Percentiles rank a stretch among this genome's conserved stretches.
These are phyloP conservation scores for Syzygium oleosum DNA, from an alignment of 345 rosid genomes.

Conservation along the genomic window DNA sequence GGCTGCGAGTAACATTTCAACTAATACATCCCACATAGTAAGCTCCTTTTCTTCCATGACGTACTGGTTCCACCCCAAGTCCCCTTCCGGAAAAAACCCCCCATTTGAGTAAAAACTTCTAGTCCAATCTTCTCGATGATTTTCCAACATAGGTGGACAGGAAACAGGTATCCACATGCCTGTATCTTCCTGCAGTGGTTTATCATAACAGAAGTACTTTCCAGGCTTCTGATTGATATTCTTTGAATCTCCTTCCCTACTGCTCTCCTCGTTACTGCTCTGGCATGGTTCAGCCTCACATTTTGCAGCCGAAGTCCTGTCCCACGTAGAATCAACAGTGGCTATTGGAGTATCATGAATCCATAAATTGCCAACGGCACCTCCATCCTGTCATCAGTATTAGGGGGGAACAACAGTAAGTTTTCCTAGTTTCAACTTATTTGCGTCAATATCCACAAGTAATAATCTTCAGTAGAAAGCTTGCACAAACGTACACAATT, in stretches of 20 bases:
- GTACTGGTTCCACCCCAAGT: conserved; percentile 71
- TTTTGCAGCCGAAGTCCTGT: conserved; percentile 7
- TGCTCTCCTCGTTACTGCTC: neutral
- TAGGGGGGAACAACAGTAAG: neutral
- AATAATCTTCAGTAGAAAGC: neutral
- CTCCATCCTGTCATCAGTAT: neutral
- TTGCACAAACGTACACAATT: neutral
- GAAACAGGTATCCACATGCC: conserved; percentile 98
- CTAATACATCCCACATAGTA: conserved; percentile 94
- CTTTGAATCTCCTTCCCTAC: conserved; percentile 6
- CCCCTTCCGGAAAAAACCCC: conserved; percentile 87
- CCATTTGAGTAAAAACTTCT: conserved; percentile 59
- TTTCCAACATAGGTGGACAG: conserved; percentile 82
- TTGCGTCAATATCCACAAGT: neutral
- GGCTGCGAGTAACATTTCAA: conserved; percentile 76
- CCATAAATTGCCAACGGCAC: neutral
- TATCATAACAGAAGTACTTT: conserved; percentile 74
- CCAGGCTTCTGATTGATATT: conserved; percentile 25
- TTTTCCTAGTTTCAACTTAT: neutral
- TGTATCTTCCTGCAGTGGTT: conserved; percentile 76
- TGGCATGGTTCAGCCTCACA: conserved; percentile 1
- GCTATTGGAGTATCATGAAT: neutral
- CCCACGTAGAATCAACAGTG: neutral
- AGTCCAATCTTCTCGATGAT: conserved; percentile 54
- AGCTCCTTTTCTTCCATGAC: conserved; percentile 59